These are phyloP conservation scores for Multifurca ochricompacta DNA, from an alignment of 768 basidiomycete genomes.

Conservation along the genomic window DNA sequence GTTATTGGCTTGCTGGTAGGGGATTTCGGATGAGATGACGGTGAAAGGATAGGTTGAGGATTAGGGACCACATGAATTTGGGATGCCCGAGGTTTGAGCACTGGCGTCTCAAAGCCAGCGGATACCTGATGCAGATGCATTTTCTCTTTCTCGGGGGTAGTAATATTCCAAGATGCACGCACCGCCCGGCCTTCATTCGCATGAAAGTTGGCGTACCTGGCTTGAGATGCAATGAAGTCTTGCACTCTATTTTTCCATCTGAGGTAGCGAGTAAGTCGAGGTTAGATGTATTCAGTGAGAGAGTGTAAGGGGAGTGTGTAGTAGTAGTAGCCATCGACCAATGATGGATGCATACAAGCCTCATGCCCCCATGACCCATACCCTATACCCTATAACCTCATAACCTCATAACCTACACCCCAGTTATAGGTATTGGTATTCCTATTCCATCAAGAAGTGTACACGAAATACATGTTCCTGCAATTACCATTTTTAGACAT, in stretches of 20 bases:
- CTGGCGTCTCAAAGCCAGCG: constrained; percentile 22
- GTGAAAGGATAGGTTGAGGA: neutral
- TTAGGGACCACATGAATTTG: neutral
- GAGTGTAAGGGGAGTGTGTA: neutral
- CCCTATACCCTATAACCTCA: too few species aligned
- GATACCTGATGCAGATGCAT: constrained; percentile 3
- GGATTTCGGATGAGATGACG: neutral
- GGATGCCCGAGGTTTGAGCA: constrained; percentile 19
- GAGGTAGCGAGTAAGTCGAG: constrained; percentile 23
- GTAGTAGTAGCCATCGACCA: too few species aligned
- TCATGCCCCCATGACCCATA: too few species aligned
- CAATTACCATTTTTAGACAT: too few species aligned
- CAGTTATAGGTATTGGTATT: too few species aligned
- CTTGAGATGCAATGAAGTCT: constrained; percentile 45
- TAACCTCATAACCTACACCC: too few species aligned
- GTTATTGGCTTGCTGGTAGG: neutral
- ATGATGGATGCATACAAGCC: too few species aligned
- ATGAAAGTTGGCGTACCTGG: constrained; percentile 36
- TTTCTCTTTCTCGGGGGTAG: neutral
- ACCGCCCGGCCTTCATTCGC: constrained; percentile 32
- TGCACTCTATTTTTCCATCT: constrained; percentile 37
- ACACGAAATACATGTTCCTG: too few species aligned
- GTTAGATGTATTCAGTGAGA: neutral
- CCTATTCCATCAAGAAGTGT: too few species aligned
- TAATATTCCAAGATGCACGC: constrained; percentile 21